Conservation (phyloP, 495 filamentous ascomycete species). For the Talaromyces thailandensis region DNA sequence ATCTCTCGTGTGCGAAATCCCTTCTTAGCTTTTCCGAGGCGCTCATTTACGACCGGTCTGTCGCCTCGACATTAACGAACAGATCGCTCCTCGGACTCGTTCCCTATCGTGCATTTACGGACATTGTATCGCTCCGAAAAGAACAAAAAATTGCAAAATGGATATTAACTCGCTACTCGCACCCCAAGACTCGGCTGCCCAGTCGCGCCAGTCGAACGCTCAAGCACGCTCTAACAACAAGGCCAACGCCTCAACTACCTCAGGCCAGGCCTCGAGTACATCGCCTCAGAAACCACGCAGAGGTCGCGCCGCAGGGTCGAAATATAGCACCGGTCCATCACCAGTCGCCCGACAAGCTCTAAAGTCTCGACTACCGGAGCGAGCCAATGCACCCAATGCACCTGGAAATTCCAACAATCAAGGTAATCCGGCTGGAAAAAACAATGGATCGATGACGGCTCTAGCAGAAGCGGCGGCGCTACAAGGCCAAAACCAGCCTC, state of each 20-base stretch:
- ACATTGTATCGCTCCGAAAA: not conserved
- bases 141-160: constrained; percentile 34
- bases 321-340: constrained; percentile 30
- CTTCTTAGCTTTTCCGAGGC: not conserved
- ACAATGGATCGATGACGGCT: constrained; percentile 49
- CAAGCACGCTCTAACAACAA: constrained; percentile 27
- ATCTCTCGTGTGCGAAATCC: not conserved
- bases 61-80: not conserved
- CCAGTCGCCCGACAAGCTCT: constrained; percentile 35
- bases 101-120: not conserved
- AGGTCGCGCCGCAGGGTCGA: constrained; percentile 22
- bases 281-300: constrained; percentile 29
- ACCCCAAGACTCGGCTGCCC: constrained; percentile 52
- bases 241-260: constrained; percentile 23
- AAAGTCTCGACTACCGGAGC: constrained; percentile 24
- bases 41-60: not conserved
- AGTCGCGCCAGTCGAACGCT: constrained; percentile 26
- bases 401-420: constrained; percentile 11
- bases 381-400: constrained; percentile 8
- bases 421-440: constrained; percentile 23
- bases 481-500: constrained; percentile 50
- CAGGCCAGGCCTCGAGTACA: constrained; percentile 18
- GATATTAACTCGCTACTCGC: constrained; percentile 68
- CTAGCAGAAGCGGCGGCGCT: constrained; percentile 58
- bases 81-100: not conserved